phyloP scores from a whole-genome alignment of 129 eudicot species.

The Flaveria brownii region DNA sequence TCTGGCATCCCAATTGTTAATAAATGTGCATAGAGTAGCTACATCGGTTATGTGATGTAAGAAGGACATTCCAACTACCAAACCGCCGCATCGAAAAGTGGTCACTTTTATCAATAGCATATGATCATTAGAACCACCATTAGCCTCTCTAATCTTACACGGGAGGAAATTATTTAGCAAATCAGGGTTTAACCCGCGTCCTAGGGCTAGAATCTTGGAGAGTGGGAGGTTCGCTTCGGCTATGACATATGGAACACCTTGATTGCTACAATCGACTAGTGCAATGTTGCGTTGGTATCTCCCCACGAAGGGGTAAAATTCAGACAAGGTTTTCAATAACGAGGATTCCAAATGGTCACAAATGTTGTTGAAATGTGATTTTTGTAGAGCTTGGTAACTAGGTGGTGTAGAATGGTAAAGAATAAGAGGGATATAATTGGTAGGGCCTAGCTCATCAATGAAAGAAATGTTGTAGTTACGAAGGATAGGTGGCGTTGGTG shows the following conservation, averaged over 20 bases:
- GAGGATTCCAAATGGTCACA: constrained; percentile 26
- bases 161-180: background rate
- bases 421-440: constrained; percentile 31
- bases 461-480: constrained; percentile 27
- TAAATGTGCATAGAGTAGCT: constrained; percentile 6
- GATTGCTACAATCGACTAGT: constrained; percentile 22
- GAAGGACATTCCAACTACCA: background rate
- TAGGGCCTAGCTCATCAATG: constrained; percentile 38
- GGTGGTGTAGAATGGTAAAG: constrained; percentile 32
- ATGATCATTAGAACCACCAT: background rate
- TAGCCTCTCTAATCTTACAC: background rate
- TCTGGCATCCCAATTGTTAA: constrained; percentile 30
- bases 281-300: constrained; percentile 28
- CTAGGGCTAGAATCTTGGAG: background rate
- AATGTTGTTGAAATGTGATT: background rate
- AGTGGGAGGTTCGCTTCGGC: constrained; percentile 20
- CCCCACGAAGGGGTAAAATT: constrained; percentile 43
- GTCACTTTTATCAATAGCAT: background rate
- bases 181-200: background rate
- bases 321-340: constrained; percentile 8
- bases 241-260: constrained; percentile 38
- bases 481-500: constrained; percentile 15
- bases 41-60: constrained; percentile 8
- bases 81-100: background rate
- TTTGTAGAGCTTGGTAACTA: background rate